Percentiles rank a stretch among this genome's conserved stretches.
Evolutionary conservation across 495 filamentous ascomycete genomes (phyloP).

Genomic region (Penicillium parvum): DNA sequence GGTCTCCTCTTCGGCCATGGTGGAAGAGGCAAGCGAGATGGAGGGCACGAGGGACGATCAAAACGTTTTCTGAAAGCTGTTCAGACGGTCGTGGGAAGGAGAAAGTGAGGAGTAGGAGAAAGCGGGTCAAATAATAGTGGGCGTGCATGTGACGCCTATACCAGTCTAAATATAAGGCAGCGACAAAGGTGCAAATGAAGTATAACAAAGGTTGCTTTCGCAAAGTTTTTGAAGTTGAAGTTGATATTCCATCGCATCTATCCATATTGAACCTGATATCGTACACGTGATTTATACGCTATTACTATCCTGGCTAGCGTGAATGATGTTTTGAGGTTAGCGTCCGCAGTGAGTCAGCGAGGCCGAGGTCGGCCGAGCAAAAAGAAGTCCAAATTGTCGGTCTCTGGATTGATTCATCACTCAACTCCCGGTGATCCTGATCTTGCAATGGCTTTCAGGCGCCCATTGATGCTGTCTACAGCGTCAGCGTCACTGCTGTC

Average conservation of each 20-base stretch:
- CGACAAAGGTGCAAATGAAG: conserved; percentile 5
- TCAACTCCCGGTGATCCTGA: conserved; percentile 19
- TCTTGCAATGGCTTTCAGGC: conserved; percentile 46
- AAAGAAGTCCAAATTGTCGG: conserved; percentile 36
- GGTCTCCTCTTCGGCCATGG: conserved; percentile 77
- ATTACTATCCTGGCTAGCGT: too few species aligned
- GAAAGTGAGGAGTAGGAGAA: conserved; percentile 15
- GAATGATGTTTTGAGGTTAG: too few species aligned
- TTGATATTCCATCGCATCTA: too few species aligned
- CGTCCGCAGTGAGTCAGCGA: conserved; percentile 34
- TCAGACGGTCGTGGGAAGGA: conserved; percentile 21
- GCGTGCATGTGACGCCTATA: too few species aligned
- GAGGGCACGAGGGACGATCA: neutral
- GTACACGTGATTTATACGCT: too few species aligned
- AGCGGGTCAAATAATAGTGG: neutral
- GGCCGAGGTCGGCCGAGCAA: conserved; percentile 39
- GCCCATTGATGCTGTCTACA: conserved; percentile 40
- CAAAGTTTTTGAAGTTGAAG: neutral
- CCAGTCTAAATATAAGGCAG: too few species aligned
- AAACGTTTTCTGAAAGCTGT: too few species aligned
- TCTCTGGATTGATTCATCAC: conserved; percentile 26
- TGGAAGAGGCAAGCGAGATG: neutral
- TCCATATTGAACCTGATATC: too few species aligned
- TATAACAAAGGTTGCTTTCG: neutral
- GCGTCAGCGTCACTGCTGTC: conserved; percentile 36